These are phyloP conservation scores for Metahyphopichia silvanorum DNA, from an alignment of 805 yeast species.

Conservation along the genomic window DNA sequence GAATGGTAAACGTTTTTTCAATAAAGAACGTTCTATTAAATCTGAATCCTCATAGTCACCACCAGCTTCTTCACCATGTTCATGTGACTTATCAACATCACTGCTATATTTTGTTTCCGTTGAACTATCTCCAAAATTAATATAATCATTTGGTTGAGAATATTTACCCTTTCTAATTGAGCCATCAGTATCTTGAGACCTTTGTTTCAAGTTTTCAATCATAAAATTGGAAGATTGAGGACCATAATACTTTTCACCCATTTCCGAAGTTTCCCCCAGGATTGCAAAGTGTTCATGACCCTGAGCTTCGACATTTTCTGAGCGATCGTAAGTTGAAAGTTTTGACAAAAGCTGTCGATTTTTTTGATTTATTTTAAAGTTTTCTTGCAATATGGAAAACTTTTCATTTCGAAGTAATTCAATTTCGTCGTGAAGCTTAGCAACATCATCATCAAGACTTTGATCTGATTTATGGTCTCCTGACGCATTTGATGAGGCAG, in stretches of 20 bases:
- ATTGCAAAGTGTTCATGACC: conserved; percentile 11
- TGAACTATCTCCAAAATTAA: conserved; percentile 1
- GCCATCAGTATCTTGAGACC: conserved; percentile 8
- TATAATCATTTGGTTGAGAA: conserved; percentile 1
- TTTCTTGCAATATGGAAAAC: conserved; percentile 14
- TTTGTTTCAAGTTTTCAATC: conserved; percentile 34
- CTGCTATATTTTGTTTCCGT: conserved; percentile 1
- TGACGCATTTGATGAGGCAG: background rate
- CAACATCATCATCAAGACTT: conserved; percentile 1
- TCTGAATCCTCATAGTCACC: background rate
- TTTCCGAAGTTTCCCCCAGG: conserved; percentile 36
- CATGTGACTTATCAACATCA: conserved; percentile 1
- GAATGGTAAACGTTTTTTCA: conserved; percentile 31
- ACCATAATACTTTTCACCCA: conserved; percentile 46
- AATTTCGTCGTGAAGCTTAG: conserved; percentile 13
- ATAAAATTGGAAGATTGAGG: conserved; percentile 49
- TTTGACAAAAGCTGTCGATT: conserved; percentile 7
- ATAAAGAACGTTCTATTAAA: conserved; percentile 17
- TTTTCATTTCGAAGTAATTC: conserved; percentile 18
- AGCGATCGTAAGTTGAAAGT: conserved; percentile 3
- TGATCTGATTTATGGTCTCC: background rate
- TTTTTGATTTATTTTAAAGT: conserved; percentile 13
- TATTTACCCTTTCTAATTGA: background rate
- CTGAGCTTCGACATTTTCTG: background rate
- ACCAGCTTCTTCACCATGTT: conserved; percentile 1